Evolutionary conservation across 768 basidiomycete genomes (phyloP).

Genomic region (Dentipellis fragilis): DNA sequence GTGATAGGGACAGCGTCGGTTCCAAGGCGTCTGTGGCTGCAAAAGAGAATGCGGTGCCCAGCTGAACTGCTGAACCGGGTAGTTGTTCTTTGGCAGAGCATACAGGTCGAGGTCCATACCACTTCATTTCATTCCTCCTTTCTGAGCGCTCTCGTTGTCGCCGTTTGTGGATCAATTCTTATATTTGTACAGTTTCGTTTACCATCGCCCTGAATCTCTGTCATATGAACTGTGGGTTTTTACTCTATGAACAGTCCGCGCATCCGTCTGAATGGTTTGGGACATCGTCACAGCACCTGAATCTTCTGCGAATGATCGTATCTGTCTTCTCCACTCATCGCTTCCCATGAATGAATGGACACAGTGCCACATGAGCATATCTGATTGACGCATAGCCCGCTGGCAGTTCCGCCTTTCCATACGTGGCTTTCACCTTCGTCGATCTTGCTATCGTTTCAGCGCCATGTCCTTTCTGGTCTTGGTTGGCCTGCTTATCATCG

Average conservation of each 20-base stretch:
- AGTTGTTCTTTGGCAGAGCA: neutral
- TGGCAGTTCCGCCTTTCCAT: neutral
- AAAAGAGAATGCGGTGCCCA: slow-evolving; percentile 10
- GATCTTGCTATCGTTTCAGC: too few relatives aligned
- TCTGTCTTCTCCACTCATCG: too few relatives aligned
- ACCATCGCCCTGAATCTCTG: neutral
- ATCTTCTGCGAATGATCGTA: neutral
- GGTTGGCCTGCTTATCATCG: neutral
- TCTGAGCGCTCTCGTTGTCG: neutral
- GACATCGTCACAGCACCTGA: neutral
- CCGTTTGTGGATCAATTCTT: neutral
- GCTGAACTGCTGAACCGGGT: slow-evolving; percentile 3
- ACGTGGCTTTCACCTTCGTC: neutral
- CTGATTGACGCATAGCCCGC: neutral
- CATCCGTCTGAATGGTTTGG: neutral
- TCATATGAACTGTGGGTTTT: neutral
- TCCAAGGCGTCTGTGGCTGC: neutral
- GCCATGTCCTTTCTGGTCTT: too few relatives aligned
- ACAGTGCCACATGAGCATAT: neutral
- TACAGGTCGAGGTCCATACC: neutral
- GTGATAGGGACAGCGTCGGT: neutral
- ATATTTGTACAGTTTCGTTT: neutral
- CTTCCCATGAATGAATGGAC: neutral
- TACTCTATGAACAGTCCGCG: neutral
- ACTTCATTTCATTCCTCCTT: neutral